phyloP scores from a whole-genome alignment of 2,329 filamentous ascomycete species.

The Paracorniculantispora psalliotae region DNA sequence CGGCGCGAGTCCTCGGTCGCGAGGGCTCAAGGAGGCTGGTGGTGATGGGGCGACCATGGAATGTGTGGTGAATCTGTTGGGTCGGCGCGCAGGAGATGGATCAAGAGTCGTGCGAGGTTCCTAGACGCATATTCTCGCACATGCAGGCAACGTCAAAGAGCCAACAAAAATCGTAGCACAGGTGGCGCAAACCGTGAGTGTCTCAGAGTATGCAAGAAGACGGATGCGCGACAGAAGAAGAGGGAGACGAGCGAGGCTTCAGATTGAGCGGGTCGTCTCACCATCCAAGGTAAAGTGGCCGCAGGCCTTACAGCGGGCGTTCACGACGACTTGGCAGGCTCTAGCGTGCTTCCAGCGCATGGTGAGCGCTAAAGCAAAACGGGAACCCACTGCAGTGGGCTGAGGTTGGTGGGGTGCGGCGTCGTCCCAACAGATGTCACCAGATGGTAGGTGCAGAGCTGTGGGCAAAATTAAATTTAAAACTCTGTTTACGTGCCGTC shows the following conservation, averaged over 20 bases:
- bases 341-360: not conserved
- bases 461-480: too few species aligned
- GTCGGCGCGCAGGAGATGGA: not conserved
- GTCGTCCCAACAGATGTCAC: not conserved
- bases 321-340: not conserved
- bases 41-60: not conserved
- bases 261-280: not conserved
- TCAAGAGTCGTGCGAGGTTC: not conserved
- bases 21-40: conserved; percentile 9
- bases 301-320: not conserved
- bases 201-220: conserved; percentile 9
- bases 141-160: too few species aligned
- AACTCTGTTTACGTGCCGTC: too few species aligned
- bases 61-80: not conserved
- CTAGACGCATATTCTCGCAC: too few species aligned
- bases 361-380: not conserved
- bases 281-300: too few species aligned
- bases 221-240: not conserved
- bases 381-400: not conserved
- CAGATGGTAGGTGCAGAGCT: not conserved
- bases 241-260: not conserved
- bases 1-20: conserved; percentile 1
- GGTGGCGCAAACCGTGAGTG: conserved; percentile 4
- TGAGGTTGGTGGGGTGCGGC: too few species aligned
- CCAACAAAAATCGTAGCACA: not conserved